These are phyloP conservation scores for Lomentospora prolificans DNA, from an alignment of 2,329 filamentous ascomycete genomes.

Conservation along the genomic window DNA sequence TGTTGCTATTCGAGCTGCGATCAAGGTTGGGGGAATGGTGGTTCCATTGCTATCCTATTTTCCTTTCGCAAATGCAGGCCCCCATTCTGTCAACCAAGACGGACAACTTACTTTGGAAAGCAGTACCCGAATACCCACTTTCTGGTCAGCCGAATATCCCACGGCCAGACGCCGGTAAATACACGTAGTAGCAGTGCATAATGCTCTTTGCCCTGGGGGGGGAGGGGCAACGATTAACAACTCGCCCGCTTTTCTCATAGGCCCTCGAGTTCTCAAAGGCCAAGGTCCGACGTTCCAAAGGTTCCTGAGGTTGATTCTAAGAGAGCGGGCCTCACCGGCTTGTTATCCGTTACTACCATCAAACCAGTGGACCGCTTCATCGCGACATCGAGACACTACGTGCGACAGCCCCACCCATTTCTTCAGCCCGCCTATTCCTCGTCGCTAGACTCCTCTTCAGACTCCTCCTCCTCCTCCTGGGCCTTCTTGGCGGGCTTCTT, in stretches of 20 bases:
- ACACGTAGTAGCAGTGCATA: background rate
- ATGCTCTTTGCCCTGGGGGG: no score
- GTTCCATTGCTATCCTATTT: background rate
- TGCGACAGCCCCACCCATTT: background rate
- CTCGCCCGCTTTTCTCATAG: no score
- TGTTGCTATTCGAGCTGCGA: background rate
- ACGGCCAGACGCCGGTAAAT: background rate
- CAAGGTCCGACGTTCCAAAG: no score
- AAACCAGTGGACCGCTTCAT: background rate
- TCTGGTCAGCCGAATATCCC: background rate
- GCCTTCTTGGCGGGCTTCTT: slow-evolving; percentile 45
- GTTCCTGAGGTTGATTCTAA: no score
- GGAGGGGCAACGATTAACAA: no score
- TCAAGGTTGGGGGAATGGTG: background rate
- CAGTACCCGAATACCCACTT: background rate
- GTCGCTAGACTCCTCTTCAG: slow-evolving; percentile 23
- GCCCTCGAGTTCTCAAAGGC: no score
- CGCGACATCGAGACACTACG: background rate
- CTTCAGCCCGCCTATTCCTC: slow-evolving; percentile 19
- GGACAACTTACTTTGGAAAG: background rate
- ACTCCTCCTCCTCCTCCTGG: slow-evolving; percentile 20
- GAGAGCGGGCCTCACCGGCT: no score
- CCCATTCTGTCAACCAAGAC: background rate
- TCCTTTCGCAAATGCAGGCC: background rate
- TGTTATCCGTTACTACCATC: no score